A percentile compares a stretch with the other conserved stretches of the same genome.
Conservation (phyloP, 495 filamentous ascomycete species). For the Podospora didyma region DNA sequence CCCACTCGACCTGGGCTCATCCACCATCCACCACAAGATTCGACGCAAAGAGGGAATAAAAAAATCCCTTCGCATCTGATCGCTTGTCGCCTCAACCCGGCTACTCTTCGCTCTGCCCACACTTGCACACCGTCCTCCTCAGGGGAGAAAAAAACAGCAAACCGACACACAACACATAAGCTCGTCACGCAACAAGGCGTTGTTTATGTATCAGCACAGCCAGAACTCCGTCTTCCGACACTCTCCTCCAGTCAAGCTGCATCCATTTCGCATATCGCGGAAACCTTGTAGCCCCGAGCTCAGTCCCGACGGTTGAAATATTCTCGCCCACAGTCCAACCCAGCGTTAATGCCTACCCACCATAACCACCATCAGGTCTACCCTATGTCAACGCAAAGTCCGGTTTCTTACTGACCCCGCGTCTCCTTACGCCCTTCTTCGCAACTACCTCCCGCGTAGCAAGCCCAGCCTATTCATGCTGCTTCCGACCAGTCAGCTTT, state of each 20-base stretch:
- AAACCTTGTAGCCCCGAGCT: slow-evolving; percentile 83
- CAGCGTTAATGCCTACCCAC: slow-evolving; percentile 53
- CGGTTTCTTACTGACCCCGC: slow-evolving; percentile 43
- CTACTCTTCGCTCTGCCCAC: background rate
- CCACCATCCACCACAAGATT: slow-evolving; percentile 6
- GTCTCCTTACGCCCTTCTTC: slow-evolving; percentile 22
- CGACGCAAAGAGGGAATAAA: slow-evolving; percentile 2
- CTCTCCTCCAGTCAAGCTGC: slow-evolving; percentile 88
- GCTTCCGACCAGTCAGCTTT: slow-evolving; percentile 20
- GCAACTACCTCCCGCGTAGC: background rate
- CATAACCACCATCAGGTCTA: slow-evolving; percentile 37
- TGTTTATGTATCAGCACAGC: slow-evolving; percentile 59
- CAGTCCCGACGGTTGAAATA: slow-evolving; percentile 78
- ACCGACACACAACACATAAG: slow-evolving; percentile 32
- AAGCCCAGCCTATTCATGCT: slow-evolving; percentile 16
- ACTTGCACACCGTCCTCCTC: slow-evolving; percentile 3
- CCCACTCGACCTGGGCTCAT: slow-evolving; percentile 15
- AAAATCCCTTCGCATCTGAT: slow-evolving; percentile 17
- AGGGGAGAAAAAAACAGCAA: slow-evolving; percentile 13
- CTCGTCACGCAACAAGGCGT: slow-evolving; percentile 39
- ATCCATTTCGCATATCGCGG: slow-evolving; percentile 84
- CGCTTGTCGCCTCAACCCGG: slow-evolving; percentile 6
- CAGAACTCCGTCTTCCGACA: slow-evolving; percentile 57
- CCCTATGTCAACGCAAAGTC: slow-evolving; percentile 50
- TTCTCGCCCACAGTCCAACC: slow-evolving; percentile 20